phyloP scores from a whole-genome alignment of 176 grass and related monocot genomes.

The Zoysia japonica region DNA sequence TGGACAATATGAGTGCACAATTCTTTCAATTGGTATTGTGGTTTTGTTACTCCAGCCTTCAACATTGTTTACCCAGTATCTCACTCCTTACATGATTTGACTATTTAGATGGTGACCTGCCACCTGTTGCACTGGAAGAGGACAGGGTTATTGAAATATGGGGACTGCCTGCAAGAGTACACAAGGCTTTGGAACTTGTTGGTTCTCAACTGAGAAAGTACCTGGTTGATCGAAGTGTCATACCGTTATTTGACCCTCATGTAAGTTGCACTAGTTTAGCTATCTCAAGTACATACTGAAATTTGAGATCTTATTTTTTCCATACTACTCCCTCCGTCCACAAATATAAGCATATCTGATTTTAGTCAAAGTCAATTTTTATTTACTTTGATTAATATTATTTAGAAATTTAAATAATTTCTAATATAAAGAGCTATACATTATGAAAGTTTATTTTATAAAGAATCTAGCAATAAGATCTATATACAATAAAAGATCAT shows the following conservation, averaged over 20 bases:
- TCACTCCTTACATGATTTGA: constrained; percentile 37
- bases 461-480: too few species aligned
- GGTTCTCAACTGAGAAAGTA: constrained; percentile 71
- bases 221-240: constrained; percentile 63
- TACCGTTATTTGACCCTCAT: constrained; percentile 58
- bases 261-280: constrained; percentile 35
- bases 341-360: too few species aligned
- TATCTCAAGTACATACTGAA: not conserved
- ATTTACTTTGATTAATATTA: too few species aligned
- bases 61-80: constrained; percentile 22
- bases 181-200: constrained; percentile 60
- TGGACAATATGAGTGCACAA: constrained; percentile 7
- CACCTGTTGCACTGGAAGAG: constrained; percentile 58
- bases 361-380: too few species aligned
- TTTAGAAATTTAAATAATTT: too few species aligned
- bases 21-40: constrained; percentile 27
- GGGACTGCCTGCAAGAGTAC: constrained; percentile 45
- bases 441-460: too few species aligned
- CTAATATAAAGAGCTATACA: too few species aligned
- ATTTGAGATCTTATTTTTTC: not conserved
- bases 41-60: not conserved
- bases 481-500: too few species aligned
- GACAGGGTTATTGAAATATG: constrained; percentile 70
- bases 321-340: not conserved
- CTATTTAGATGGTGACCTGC: constrained; percentile 49